These are phyloP conservation scores for Phytophthora aleatoria DNA, from an alignment of 352 stramenopile species.

Conservation along the genomic window DNA sequence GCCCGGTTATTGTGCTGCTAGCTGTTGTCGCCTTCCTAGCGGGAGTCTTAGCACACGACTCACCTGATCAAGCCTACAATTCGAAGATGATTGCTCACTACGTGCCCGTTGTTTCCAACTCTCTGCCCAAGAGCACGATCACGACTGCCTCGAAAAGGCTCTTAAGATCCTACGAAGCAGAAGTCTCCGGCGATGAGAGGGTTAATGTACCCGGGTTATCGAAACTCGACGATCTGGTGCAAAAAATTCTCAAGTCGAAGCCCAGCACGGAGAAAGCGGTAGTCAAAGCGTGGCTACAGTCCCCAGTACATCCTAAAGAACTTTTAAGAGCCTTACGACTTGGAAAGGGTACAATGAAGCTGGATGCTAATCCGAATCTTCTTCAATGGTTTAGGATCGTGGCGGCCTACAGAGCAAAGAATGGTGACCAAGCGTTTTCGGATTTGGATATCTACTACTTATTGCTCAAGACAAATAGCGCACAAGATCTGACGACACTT, in stretches of 20 bases:
- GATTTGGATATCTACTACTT: neutral
- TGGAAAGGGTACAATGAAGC: neutral
- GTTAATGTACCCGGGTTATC: neutral
- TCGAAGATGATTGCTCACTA: neutral
- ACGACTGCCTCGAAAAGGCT: neutral
- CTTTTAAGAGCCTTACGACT: neutral
- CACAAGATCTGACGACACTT: neutral
- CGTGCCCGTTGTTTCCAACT: neutral
- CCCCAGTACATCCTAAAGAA: neutral
- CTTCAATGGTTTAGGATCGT: neutral
- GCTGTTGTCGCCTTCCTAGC: neutral
- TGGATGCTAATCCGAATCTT: neutral
- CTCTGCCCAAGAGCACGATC: neutral
- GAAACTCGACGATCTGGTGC: neutral
- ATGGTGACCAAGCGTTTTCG: neutral
- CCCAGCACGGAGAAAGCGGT: neutral
- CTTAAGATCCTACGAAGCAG: neutral
- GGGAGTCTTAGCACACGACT: neutral
- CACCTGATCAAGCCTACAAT: neutral
- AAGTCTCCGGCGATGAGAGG: neutral
- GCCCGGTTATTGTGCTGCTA: neutral
- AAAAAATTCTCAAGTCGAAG: neutral
- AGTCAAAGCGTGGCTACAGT: neutral
- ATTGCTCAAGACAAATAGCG: neutral
- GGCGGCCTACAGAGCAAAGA: neutral